These are phyloP conservation scores for Saccharum spontaneum DNA, from an alignment of 176 grass and related monocot species.

Conservation along the genomic window DNA sequence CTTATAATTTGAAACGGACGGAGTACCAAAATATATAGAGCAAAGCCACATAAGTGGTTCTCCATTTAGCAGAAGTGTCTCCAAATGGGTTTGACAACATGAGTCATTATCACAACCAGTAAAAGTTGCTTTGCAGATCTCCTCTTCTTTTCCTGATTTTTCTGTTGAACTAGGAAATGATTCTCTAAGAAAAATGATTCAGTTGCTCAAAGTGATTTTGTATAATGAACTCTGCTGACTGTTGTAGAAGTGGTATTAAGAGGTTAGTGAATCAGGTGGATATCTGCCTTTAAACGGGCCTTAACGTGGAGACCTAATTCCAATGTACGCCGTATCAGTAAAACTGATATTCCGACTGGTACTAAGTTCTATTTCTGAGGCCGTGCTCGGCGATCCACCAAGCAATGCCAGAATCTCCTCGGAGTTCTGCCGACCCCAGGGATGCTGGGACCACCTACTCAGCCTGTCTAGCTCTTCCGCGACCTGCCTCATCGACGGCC, in stretches of 20 bases:
- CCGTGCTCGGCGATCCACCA: slow-evolving; percentile 7
- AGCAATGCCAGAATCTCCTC: slow-evolving; percentile 43
- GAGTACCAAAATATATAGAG: too few relatives aligned
- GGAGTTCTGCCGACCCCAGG: not conserved
- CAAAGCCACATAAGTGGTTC: too few relatives aligned
- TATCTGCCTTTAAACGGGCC: not conserved
- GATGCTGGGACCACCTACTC: slow-evolving; percentile 35
- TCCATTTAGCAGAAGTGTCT: too few relatives aligned
- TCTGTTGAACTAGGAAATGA: too few relatives aligned
- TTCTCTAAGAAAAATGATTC: too few relatives aligned
- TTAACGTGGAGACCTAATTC: slow-evolving; percentile 48
- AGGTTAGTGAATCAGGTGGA: not conserved
- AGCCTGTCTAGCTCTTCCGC: slow-evolving; percentile 45
- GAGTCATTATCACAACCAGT: too few relatives aligned
- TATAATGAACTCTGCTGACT: not conserved
- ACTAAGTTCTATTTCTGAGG: not conserved
- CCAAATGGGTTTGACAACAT: too few relatives aligned
- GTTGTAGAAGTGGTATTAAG: not conserved
- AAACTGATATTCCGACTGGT: not conserved
- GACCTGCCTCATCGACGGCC: slow-evolving; percentile 52
- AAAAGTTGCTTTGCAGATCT: too few relatives aligned
- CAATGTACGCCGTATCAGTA: slow-evolving; percentile 27
- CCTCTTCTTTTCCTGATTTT: too few relatives aligned
- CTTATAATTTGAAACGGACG: too few relatives aligned
- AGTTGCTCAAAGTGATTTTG: not conserved